A percentile compares a stretch with the other conserved stretches of the same genome.
These are phyloP conservation scores for Pseudoneurospora amorphoporcata DNA, from an alignment of 495 filamentous ascomycete genomes.

Conservation along the genomic window DNA sequence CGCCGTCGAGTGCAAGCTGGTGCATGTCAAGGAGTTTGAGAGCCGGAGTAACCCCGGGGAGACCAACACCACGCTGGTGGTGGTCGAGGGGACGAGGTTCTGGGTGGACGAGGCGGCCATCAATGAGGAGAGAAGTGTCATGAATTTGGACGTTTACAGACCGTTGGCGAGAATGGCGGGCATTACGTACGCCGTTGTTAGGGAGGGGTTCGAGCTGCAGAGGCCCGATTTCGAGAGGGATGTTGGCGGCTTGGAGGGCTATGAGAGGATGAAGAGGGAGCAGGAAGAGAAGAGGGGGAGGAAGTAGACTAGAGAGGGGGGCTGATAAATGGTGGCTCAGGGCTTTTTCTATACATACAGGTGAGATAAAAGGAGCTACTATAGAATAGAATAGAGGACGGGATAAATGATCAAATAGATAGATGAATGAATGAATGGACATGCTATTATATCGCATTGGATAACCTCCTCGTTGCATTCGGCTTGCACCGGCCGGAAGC, in stretches of 20 bases:
- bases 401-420: too few species aligned
- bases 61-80: slow-evolving; percentile 60
- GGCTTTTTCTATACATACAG: too few species aligned
- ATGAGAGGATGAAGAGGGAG: slow-evolving; percentile 25
- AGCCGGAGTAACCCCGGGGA: slow-evolving; percentile 56
- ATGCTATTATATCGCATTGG: too few species aligned
- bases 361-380: too few species aligned
- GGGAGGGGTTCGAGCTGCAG: slow-evolving; percentile 65
- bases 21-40: slow-evolving; percentile 65
- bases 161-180: slow-evolving; percentile 77
- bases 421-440: too few species aligned
- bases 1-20: slow-evolving; percentile 66
- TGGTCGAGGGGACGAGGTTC: slow-evolving; percentile 79
- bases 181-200: slow-evolving; percentile 65
- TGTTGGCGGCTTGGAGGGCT: slow-evolving; percentile 29
- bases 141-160: slow-evolving; percentile 55
- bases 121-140: slow-evolving; percentile 58
- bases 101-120: slow-evolving; percentile 87
- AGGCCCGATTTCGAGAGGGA: slow-evolving; percentile 55
- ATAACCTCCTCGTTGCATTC: neutral
- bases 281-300: neutral
- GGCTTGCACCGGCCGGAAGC: neutral
- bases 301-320: too few species aligned
- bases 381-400: too few species aligned
- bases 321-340: too few species aligned